Evolutionary conservation across 768 basidiomycete species (phyloP), one percentile per base, ranked within the genome.

Genomic region (Auricularia heimuer): DNA sequence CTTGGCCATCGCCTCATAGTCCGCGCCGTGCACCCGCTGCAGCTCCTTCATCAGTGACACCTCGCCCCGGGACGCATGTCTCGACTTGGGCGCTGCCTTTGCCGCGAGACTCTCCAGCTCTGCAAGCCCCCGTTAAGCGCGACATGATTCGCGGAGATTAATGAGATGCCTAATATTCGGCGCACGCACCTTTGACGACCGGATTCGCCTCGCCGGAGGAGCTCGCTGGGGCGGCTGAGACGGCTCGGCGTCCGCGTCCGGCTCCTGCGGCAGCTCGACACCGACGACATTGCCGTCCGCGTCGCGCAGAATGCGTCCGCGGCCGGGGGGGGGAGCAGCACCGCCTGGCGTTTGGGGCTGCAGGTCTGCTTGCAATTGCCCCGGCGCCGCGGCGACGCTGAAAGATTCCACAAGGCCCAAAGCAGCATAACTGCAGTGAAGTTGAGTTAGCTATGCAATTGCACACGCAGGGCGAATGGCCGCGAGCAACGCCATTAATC

Each of bases 221-320:
- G 44, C 44, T 45, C 11, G 44, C 18, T 18, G 18, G 11, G 44
- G 14, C 7, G 47, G 3, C 2, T 14, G 56, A 14, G 21, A 12
- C 8, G 62, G 62, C 7, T 65, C 66, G 44, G 68, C 69, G 6
- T 66, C 71, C 44, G 79, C 79, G 36, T 81, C 79, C 24, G 82
- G 81, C 51, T 82, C 83, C 65, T 86, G 82, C 16, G 80, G 76
- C 63, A 94, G 70, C 70, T 91, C 85, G 51, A 94, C 78, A 60
- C 83, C 80, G 24, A 93, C 70, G 45, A 95, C 80, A 67, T 87
- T 88, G 35, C 94, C 94, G 2, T 82, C 77, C 44, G 80, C 85
- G 73, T 95, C 94, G 60, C 93, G 82, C 62, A 93, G 74, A 69
- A 98, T 94, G 71, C 85, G 83, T 36, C 93, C 94, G 72, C 84